These are phyloP conservation scores for Termitomyces sp. DNA, from an alignment of 768 basidiomycete species.

Conservation along the genomic window DNA sequence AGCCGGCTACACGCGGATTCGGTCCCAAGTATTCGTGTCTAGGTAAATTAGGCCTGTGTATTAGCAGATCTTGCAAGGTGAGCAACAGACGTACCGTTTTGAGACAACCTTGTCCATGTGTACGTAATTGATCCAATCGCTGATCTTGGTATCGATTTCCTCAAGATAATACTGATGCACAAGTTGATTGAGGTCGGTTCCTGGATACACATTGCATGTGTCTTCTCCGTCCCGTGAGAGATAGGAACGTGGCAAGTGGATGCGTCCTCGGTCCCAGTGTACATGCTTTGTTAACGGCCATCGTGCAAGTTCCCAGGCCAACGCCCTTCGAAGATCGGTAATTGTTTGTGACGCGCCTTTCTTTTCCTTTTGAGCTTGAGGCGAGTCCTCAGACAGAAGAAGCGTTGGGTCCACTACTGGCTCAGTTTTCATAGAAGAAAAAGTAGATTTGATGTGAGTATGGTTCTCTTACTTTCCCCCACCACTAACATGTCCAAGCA, in stretches of 20 bases:
- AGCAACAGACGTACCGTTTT: constrained; percentile 23
- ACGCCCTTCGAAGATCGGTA: constrained; percentile 28
- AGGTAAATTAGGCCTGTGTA: neutral
- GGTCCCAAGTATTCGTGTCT: constrained; percentile 45
- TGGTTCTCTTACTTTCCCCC: too few species aligned
- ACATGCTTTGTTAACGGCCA: constrained; percentile 36
- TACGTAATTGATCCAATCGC: constrained; percentile 29
- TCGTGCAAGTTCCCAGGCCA: constrained; percentile 36
- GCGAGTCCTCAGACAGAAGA: constrained; percentile 16
- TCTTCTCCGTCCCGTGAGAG: constrained; percentile 33
- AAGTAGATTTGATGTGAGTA: neutral
- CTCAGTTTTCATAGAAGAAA: constrained; percentile 11
- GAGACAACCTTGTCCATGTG: constrained; percentile 29
- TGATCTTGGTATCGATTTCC: constrained; percentile 19
- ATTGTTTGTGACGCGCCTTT: constrained; percentile 27
- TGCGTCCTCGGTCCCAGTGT: constrained; percentile 25
- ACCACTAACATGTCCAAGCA: too few species aligned
- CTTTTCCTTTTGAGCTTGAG: constrained; percentile 21
- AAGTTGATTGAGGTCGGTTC: constrained; percentile 36
- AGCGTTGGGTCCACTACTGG: constrained; percentile 15
- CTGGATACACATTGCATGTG: constrained; percentile 25
- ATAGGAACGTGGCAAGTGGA: constrained; percentile 40
- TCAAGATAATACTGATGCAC: constrained; percentile 27
- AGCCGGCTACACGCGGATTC: constrained; percentile 41
- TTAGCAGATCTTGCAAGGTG: neutral